Conservation (phyloP, 495 filamentous ascomycete genomes). For the Aspergillus indologenus region DNA sequence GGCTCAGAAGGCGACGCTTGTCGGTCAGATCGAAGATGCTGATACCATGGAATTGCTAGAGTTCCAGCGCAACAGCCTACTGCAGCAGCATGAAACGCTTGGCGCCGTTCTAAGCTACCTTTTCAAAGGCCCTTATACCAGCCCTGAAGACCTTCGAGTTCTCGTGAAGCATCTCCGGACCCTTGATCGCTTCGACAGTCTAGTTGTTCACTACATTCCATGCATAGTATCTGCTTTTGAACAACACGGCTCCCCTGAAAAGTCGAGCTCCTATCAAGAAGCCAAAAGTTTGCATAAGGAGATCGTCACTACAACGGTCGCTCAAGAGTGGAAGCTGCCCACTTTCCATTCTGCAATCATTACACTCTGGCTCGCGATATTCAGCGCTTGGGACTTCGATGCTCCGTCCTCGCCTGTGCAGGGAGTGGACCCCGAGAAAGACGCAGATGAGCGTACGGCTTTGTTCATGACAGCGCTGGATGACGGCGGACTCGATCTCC, state of each 20-base stretch:
- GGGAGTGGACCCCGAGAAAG: constrained; percentile 57
- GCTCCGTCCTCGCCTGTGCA: constrained; percentile 49
- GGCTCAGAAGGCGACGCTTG: constrained; percentile 62
- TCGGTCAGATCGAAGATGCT: constrained; percentile 56
- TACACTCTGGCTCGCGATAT: constrained; percentile 85
- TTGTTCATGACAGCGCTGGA: constrained; percentile 74
- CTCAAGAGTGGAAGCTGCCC: constrained; percentile 62
- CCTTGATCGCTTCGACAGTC: constrained; percentile 67
- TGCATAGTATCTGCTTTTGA: constrained; percentile 68
- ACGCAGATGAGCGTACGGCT: constrained; percentile 64
- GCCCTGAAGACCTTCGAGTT: constrained; percentile 65
- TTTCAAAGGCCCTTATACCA: constrained; percentile 68
- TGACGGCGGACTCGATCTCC: constrained; percentile 88
- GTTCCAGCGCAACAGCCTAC: constrained; percentile 67
- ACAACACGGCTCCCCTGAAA: constrained; percentile 71
- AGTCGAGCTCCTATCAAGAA: constrained; percentile 54
- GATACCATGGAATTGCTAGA: constrained; percentile 68
- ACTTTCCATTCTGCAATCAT: constrained; percentile 72
- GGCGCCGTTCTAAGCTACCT: constrained; percentile 70
- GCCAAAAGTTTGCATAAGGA: constrained; percentile 66
- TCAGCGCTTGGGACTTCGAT: constrained; percentile 85
- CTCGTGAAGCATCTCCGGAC: constrained; percentile 63
- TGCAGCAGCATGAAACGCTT: constrained; percentile 86
- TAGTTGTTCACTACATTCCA: constrained; percentile 75
- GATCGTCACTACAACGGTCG: constrained; percentile 61